Conservation (phyloP, 352 stramenopile species). For the Plasmopara viticola region DNA sequence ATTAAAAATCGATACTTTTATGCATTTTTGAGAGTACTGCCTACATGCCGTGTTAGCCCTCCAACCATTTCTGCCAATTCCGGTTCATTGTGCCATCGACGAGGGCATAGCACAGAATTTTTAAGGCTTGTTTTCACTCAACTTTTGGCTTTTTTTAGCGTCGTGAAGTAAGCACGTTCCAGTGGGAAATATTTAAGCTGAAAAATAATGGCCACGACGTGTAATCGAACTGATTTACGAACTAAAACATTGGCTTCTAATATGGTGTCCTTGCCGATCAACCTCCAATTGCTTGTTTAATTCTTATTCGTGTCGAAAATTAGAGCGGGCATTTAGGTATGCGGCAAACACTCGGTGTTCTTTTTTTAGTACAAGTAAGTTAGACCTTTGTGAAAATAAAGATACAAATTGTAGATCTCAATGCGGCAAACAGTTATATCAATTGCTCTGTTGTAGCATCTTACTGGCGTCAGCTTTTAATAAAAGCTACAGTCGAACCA, state of each 20-base stretch:
- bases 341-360: not conserved
- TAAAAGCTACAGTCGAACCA: slow-evolving; percentile 6
- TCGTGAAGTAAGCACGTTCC: slow-evolving; percentile 38
- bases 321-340: not conserved
- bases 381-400: not conserved
- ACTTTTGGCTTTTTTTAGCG: slow-evolving; percentile 49
- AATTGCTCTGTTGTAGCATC: slow-evolving; percentile 3
- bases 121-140: slow-evolving; percentile 26
- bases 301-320: slow-evolving; percentile 29
- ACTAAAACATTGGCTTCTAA: slow-evolving; percentile 25
- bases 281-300: slow-evolving; percentile 6
- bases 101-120: slow-evolving; percentile 34
- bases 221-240: slow-evolving; percentile 39
- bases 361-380: not conserved
- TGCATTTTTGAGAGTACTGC: too few relatives aligned
- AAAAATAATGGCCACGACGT: slow-evolving; percentile 51
- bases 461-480: slow-evolving; percentile 14
- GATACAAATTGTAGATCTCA: slow-evolving; percentile 3
- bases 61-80: too few relatives aligned
- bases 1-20: too few relatives aligned
- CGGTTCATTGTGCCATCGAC: slow-evolving; percentile 35
- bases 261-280: slow-evolving; percentile 26
- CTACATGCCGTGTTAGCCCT: too few relatives aligned
- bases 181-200: slow-evolving; percentile 23
- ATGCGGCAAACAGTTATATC: not conserved